These are phyloP conservation scores for Globisporangium alternatum DNA, from an alignment of 352 stramenopile genomes.

Conservation along the genomic window DNA sequence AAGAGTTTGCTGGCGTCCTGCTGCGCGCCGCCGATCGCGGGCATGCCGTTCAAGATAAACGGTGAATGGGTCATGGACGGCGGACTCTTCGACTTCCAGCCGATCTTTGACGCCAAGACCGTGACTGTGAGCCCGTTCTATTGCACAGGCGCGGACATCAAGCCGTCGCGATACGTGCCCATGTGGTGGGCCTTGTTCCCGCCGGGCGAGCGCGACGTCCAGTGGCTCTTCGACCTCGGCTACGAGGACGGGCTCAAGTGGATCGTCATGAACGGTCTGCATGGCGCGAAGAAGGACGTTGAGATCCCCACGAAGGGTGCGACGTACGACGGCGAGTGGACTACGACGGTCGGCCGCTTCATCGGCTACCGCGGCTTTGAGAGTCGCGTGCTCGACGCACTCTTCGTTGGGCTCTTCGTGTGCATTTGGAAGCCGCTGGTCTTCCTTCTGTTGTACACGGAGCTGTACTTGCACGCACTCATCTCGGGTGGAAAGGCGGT, in stretches of 20 bases:
- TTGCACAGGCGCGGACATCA: constrained; percentile 86
- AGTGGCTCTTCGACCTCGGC: constrained; percentile 86
- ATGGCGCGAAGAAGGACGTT: constrained; percentile 26
- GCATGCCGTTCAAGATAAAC: constrained; percentile 79
- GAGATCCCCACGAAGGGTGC: constrained; percentile 56
- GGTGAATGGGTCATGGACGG: constrained; percentile 88
- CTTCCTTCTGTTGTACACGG: constrained; percentile 76
- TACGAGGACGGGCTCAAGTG: constrained; percentile 77
- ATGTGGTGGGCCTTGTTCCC: constrained; percentile 86
- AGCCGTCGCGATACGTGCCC: constrained; percentile 86
- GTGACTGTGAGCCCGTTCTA: constrained; percentile 86
- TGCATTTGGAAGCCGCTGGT: constrained; percentile 79
- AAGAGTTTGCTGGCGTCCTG: constrained; percentile 74
- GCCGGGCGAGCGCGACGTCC: constrained; percentile 56
- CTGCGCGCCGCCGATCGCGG: constrained; percentile 74
- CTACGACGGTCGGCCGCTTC: constrained; percentile 70
- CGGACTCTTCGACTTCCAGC: constrained; percentile 81
- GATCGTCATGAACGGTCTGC: constrained; percentile 47
- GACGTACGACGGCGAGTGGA: constrained; percentile 55
- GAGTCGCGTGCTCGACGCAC: constrained; percentile 60
- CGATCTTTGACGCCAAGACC: constrained; percentile 64
- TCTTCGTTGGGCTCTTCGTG: constrained; percentile 74
- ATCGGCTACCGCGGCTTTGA: constrained; percentile 70
- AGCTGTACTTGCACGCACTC: constrained; percentile 71
- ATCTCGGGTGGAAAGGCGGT: constrained; percentile 69